A percentile compares a stretch with the other conserved stretches of the same genome.
Evolutionary conservation across 1,139 yeast species (phyloP).

Genomic region (Kluyveromyces sp.): DNA sequence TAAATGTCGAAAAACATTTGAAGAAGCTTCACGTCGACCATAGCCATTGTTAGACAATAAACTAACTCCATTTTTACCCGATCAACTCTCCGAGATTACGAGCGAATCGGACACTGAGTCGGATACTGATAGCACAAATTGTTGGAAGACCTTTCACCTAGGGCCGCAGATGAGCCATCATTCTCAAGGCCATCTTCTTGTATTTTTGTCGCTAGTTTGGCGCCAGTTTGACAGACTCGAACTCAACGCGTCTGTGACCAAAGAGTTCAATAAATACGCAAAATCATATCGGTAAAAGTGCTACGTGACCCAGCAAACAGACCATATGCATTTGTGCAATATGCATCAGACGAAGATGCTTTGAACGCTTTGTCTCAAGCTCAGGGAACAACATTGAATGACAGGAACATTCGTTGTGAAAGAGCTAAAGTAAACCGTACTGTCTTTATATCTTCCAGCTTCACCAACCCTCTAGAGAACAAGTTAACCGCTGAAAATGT

Average conservation of each 20-base stretch:
- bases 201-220: slow-evolving; percentile 77
- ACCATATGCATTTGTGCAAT: slow-evolving; percentile 93
- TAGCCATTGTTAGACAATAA: slow-evolving; percentile 1
- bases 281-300: slow-evolving; percentile 68
- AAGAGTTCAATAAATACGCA: slow-evolving; percentile 59
- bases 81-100: slow-evolving; percentile 25
- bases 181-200: slow-evolving; percentile 65
- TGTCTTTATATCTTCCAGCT: slow-evolving; percentile 42
- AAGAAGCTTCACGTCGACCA: slow-evolving; percentile 4
- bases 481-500: slow-evolving; percentile 30
- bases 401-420: slow-evolving; percentile 77
- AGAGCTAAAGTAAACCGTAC: slow-evolving; percentile 89
- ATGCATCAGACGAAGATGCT: slow-evolving; percentile 64
- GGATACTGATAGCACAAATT: slow-evolving; percentile 1
- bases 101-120: slow-evolving; percentile 3
- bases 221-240: slow-evolving; percentile 61
- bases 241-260: slow-evolving; percentile 57
- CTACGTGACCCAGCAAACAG: slow-evolving; percentile 74
- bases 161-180: slow-evolving; percentile 2
- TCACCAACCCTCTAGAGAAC: slow-evolving; percentile 5
- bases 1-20: not conserved
- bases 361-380: slow-evolving; percentile 58
- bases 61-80: not conserved
- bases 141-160: slow-evolving; percentile 2
- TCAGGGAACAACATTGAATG: slow-evolving; percentile 62